Base-by-base conservation (phyloP, 2,329 filamentous ascomycete species). In the Colletotrichum acutatum region DNA sequence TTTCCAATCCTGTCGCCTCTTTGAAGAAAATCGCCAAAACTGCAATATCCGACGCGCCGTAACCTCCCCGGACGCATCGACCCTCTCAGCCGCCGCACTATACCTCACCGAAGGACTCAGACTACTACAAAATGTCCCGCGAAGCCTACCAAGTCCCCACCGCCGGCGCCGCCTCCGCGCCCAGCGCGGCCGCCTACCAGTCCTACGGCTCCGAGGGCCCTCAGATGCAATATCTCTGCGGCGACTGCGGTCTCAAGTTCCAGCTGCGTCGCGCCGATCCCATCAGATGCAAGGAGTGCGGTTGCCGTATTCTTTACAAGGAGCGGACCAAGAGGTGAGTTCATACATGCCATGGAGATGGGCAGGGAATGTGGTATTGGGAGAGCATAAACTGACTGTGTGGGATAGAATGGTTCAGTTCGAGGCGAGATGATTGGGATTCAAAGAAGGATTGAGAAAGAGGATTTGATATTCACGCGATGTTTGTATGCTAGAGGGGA, bases 221-320 rank as follows among this genome's bases (percentile, higher is more conserved):
- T 75, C 83, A 86, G 60, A 93, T 93, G 82, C 87, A 88, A 77
- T 95, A 94, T 83, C 86, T 91, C 77, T 97, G 94, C 86, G 95
- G 94, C 80, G 94, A 97, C 85, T 98, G 95, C 87, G 94, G 93
- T 72, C 87, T 90, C 75, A 92, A 93, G 78, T 93, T 96, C 57
- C 88, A 90, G 22, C 86, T 97, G 77, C 93, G 93, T 83, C 90
- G 92, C 77, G 92, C 91, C 75, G 94, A 97, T 79, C 91, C 93
- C 42, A 96, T 97, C 77, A 89, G 94, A 32, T 98, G 95, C 88
- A 93, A 94, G 83, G 94, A 95, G 84, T 99, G 97, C 83, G 97
- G 97, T 8, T 97, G 98, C 80, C 92, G 97, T 76, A 95, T 99
- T 74, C 85, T 99, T 77, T 98, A 98, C 86, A 99, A 99, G 90